A percentile compares a stretch with the other conserved stretches of the same genome.
These are phyloP conservation scores for Chlorociboria aeruginascens DNA, from an alignment of 495 filamentous ascomycete genomes.

Conservation along the genomic window DNA sequence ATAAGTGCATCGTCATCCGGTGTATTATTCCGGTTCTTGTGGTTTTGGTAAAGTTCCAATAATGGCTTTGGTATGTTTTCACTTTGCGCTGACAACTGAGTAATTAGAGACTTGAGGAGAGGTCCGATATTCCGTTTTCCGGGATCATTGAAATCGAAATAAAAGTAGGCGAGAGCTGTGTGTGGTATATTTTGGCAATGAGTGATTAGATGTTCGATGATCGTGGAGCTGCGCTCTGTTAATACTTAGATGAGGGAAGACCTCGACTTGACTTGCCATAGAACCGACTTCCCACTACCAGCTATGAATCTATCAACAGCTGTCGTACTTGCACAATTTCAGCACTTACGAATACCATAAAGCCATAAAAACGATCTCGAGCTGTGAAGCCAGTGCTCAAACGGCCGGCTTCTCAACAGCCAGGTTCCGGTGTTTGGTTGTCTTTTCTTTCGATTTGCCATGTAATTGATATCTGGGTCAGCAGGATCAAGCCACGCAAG, in stretches of 20 bases:
- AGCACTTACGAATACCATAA: conserved; percentile 10
- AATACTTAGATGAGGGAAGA: background rate
- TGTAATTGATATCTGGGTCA: conserved; percentile 19
- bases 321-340: conserved; percentile 7
- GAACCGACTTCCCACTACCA: conserved; percentile 30
- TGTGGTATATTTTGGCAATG: background rate
- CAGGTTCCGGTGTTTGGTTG: conserved; percentile 20
- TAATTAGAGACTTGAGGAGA: conserved; percentile 20
- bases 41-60: conserved; percentile 6
- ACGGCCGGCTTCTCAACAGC: conserved; percentile 18
- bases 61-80: conserved; percentile 5
- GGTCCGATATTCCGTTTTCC: conserved; percentile 13
- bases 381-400: conserved; percentile 3
- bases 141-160: conserved; percentile 25
- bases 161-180: conserved; percentile 21
- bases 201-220: conserved; percentile 6
- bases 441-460: conserved; percentile 11
- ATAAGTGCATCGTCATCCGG: conserved; percentile 1
- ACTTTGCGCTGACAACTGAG: conserved; percentile 14
- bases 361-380: conserved; percentile 7
- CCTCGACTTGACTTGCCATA: conserved; percentile 4
- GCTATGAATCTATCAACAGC: conserved; percentile 21
- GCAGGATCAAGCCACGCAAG: conserved; percentile 19
- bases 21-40: conserved; percentile 7
- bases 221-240: conserved; percentile 8